Evolutionary conservation across 1,284 basidiomycete species (phyloP).

Genomic region (Sphaerobolus stellatus): DNA sequence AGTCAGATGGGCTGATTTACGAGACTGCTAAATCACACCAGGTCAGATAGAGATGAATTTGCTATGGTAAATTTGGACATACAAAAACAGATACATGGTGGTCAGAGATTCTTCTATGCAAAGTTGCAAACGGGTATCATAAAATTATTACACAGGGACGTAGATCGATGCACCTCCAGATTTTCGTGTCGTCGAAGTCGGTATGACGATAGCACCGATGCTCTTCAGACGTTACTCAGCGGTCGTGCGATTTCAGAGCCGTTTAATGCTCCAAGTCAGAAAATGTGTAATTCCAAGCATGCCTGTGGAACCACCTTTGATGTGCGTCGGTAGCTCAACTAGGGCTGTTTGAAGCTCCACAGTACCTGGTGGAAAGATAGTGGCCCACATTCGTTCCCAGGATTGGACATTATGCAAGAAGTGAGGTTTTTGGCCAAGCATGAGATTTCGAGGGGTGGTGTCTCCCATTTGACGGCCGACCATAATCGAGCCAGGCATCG

Average conservation of each 20-base stretch:
- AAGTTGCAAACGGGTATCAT: too few relatives aligned
- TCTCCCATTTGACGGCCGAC: conserved; percentile 17
- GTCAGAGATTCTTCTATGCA: too few relatives aligned
- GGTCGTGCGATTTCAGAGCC: neutral
- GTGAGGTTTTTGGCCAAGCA: conserved; percentile 1
- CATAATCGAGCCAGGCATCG: conserved; percentile 14
- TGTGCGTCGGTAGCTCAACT: conserved; percentile 2
- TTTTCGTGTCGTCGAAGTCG: neutral
- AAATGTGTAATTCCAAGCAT: conserved; percentile 10
- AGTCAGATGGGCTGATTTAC: too few relatives aligned
- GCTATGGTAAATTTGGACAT: too few relatives aligned
- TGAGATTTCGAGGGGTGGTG: neutral
- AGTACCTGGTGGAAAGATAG: conserved; percentile 4
- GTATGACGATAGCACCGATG: neutral
- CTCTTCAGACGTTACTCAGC: neutral
- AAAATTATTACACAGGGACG: neutral
- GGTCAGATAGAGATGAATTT: too few relatives aligned
- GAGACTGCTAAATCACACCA: too few relatives aligned
- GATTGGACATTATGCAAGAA: conserved; percentile 4
- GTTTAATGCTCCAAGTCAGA: conserved; percentile 7
- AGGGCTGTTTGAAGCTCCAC: conserved; percentile 4
- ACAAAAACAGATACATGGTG: too few relatives aligned
- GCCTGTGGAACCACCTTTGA: neutral
- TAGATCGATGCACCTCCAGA: neutral
- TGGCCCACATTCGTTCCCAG: conserved; percentile 12